Base-by-base conservation (phyloP, 768 basidiomycete species). In the Imleria badia region DNA sequence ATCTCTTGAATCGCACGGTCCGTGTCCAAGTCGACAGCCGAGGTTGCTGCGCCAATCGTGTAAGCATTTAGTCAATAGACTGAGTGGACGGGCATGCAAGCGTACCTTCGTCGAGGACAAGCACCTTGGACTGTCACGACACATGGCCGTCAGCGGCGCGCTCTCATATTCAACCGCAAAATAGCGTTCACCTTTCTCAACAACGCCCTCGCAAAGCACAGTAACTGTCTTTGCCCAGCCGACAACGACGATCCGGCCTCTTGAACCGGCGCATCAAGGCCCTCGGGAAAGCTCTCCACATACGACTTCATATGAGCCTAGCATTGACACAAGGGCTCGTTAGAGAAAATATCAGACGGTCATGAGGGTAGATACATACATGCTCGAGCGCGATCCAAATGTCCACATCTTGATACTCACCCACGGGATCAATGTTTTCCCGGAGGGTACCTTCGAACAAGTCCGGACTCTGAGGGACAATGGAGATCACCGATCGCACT, bases 351-450 rank as follows among this genome's bases (percentile, higher is more conserved):
- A 19, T 2, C 11, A 6, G 10, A 30, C 12, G 0, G 9, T 22
- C 2, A 9, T 14, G 1, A 15, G 12, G 2, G n/a, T n/a, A n/a
- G n/a, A n/a, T n/a, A 56, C 62, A 10, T 13, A 77, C 79, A 69
- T 94, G 88, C 56, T 83, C 81, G 31, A 98, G 77, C 12, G 95
- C 91, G 15, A 73, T 73, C 96, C 96, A 98, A 23, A 98, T 91
- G 55, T 91, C 87, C 2, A 73, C 80, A 69, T 98, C 95, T 17
- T 78, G 75, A 56, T 90, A 74, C 53, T 79, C 75, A 1, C 87
- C 87, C n/a, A 89, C 80, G 10, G 94, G 95, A 69, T 97, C 95
- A 52, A 97, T 87, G 64, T 97, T 97, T 60, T 93, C 85, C 51
- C 92, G 81, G 14, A 93, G 70, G 1, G 85, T 85, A 5, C 88